Evolutionary conservation across 192 early-diverging fungal species (phyloP), one percentile per base, ranked within the genome.

Genomic region (Phlyctochytrium planicorne): DNA sequence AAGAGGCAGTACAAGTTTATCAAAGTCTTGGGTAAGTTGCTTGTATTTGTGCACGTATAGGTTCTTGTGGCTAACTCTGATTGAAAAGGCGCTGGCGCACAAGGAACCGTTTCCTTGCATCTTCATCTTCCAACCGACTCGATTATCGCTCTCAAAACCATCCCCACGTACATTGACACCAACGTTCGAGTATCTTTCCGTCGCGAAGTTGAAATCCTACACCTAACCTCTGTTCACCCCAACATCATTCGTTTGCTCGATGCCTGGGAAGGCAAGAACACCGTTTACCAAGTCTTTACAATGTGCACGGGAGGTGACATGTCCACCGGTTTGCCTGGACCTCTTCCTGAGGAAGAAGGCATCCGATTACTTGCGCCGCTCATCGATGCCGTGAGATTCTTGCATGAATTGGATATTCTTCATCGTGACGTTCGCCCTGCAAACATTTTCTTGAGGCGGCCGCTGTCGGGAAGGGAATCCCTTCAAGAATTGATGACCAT

Each of bases 241-340:
- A 69, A 62, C 52, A 32, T 69, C 2, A 63, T 69, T 27, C 55
- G 60, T 14, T 32, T 69, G 4, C 20, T 69, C 3, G 68, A 69
- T 53, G 60, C 32, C 35, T 69, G 68, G 68, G 68, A 69, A 30
- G 68, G 68, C 2, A 69, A 62, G 36, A 3, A 17, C 2, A 60
- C 60, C 34, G 68, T 69, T 12, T 69, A 69, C 33, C 68, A 69
- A 34, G 68, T 52, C 25, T 69, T 69, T 62, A 52, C 60, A 30
- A 12, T 47, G 29, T 69, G 68, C 31, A 27, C 59, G 12, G 68
- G 68, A 0, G 68, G 68, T 31, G 68, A 69, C 32, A 29, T 69
- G 27, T 23, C 37, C 16, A 52, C 61, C n/a, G 52, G 31, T 30
- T 24, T 63, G 27, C 0, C 14, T 30, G 23, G 17, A 23, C 30